These are phyloP conservation scores for Ceratobasidium sp. DNA, from an alignment of 1,284 basidiomycete genomes.

Conservation along the genomic window DNA sequence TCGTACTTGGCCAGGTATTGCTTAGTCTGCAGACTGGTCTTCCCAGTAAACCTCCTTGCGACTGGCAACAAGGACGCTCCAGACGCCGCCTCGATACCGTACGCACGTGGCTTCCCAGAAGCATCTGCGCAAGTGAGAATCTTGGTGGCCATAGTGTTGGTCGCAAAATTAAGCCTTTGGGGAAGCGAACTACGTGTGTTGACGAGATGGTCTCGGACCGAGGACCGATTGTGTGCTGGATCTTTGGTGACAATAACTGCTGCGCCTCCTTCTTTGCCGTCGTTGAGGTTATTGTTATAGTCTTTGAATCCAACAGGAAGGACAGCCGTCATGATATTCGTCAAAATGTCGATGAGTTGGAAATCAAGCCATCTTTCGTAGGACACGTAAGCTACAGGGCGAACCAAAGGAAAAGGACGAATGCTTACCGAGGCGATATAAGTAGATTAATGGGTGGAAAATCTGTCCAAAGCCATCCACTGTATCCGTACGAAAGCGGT, in stretches of 20 bases:
- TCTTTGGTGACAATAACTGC: conserved; percentile 35
- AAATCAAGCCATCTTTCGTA: conserved; percentile 10
- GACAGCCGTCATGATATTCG: conserved; percentile 34
- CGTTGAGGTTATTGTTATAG: conserved; percentile 42
- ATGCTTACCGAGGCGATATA: conserved; percentile 19
- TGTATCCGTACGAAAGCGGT: conserved; percentile 33
- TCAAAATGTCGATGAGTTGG: conserved; percentile 30
- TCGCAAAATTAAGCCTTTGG: conserved; percentile 29
- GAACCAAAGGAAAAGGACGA: too few relatives aligned
- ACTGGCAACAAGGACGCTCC: conserved; percentile 27
- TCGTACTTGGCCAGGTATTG: conserved; percentile 41
- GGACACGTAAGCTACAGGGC: background rate
- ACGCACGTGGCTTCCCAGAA: conserved; percentile 25
- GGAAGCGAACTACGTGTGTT: conserved; percentile 27
- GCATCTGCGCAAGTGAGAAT: conserved; percentile 36
- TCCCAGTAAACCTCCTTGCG: conserved; percentile 28
- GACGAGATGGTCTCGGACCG: conserved; percentile 38
- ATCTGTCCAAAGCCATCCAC: conserved; percentile 41
- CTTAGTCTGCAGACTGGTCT: conserved; percentile 19
- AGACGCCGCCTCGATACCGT: conserved; percentile 34
- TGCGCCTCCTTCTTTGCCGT: conserved; percentile 36
- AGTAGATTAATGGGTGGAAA: conserved; percentile 31
- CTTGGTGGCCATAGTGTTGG: conserved; percentile 37
- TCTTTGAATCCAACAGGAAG: conserved; percentile 28
- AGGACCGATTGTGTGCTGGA: conserved; percentile 28